Base-by-base conservation (phyloP, 305 asterid species). In the Andrographis paniculata region DNA sequence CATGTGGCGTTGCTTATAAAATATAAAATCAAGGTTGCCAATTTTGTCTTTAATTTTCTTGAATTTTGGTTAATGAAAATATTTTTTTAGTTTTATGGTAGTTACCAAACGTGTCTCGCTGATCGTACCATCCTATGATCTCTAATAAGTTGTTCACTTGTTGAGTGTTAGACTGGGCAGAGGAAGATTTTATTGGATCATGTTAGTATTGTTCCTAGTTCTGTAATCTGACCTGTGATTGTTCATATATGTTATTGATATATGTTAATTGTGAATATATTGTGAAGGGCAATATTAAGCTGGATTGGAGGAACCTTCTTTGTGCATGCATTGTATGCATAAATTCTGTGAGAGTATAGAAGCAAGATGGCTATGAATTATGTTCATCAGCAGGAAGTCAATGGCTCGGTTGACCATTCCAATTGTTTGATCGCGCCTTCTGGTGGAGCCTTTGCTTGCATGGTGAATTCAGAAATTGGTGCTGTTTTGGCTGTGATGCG, bases 401-500 rank as follows among this genome's bases (percentile, higher is more conserved):
- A 72, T 73, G 73, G 70, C 50, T 46, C 58, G 66, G 58, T 45
- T 22, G 72, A 65, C 62, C 74, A 64, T 31, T 70, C 84, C 61
- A 64, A 52, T 22, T 20, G 52, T 65, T 41, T 61, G 45, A 16
- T 38, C 57, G 81, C 63, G 79, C 78, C 78, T 48, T 72, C 95
- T 39, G 77, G 80, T 45, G 88, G 75, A 45, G 77, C 96, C 66
- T 69, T 82, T 60, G 95, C 92, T 48, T 86, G 94, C 52, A 77
- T 83, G 74, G 69, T 91, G 62, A 86, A 77, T 69, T 83, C 99
- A 50, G 99, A 91, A 72, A 86, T 91, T 45, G 99, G 95, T 50
- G 94, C 94, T 4, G 99, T 86, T 67, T 77, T 83, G 81, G 87
- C 96, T 53, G 99, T 91, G 56, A 91, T 91, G 96, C 81, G 96